These are phyloP conservation scores for Halocafeteria seosinensis DNA, from an alignment of 108 stramenopile genomes.

Conservation along the genomic window DNA sequence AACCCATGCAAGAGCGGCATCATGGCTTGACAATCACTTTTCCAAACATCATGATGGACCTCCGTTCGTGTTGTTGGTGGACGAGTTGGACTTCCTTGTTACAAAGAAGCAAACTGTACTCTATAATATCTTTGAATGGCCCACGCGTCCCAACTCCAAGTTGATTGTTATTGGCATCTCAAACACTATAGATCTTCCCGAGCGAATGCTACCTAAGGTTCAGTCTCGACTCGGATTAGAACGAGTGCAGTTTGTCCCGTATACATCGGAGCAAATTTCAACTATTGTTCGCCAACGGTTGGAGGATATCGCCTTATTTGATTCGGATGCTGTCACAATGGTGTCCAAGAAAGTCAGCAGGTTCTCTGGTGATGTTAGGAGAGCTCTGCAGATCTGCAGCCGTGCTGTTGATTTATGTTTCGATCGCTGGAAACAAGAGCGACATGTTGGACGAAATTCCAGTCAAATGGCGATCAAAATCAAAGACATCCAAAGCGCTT, in stretches of 20 bases:
- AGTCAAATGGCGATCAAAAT: background rate
- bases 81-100: constrained; percentile 91
- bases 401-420: constrained; percentile 48
- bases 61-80: constrained; percentile 47
- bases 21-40: constrained; percentile 22
- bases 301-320: constrained; percentile 28
- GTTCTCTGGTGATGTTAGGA: constrained; percentile 70
- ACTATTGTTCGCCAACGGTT: constrained; percentile 20
- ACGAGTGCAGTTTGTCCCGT: constrained; percentile 26
- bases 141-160: constrained; percentile 23
- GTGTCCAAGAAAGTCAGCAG: constrained; percentile 67
- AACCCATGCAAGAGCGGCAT: background rate
- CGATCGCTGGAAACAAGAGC: background rate
- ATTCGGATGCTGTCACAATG: constrained; percentile 55
- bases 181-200: constrained; percentile 89
- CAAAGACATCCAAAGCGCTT: background rate
- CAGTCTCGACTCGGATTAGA: constrained; percentile 23
- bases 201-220: constrained; percentile 56
- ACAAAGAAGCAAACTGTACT: constrained; percentile 73
- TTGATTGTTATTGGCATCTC: constrained; percentile 81
- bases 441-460: background rate
- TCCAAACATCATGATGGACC: background rate
- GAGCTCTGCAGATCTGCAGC: constrained; percentile 69
- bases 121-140: constrained; percentile 96
- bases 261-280: constrained; percentile 25